Conservation (phyloP, 495 filamentous ascomycete genomes). For the Cryomyces minteri region DNA sequence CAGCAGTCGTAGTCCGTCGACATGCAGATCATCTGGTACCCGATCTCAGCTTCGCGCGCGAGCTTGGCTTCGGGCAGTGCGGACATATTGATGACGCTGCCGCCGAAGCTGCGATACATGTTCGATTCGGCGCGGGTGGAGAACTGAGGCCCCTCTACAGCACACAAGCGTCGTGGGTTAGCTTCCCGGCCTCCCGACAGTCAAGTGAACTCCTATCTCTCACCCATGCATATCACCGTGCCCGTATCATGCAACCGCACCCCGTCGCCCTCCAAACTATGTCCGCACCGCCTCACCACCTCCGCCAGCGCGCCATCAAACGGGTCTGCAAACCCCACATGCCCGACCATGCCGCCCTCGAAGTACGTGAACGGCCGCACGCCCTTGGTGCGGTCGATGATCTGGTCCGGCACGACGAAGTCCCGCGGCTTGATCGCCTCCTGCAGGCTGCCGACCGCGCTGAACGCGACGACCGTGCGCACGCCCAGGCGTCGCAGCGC, state of each 20-base stretch:
- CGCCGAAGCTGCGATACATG: constrained; percentile 85
- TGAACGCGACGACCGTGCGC: constrained; percentile 79
- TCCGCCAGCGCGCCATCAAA: constrained; percentile 65
- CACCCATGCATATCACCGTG: constrained; percentile 80
- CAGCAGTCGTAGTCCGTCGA: constrained; percentile 98
- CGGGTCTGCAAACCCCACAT: constrained; percentile 89
- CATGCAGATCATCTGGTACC: constrained; percentile 98
- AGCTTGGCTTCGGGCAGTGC: constrained; percentile 93
- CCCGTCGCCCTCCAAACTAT: constrained; percentile 58
- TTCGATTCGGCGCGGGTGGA: constrained; percentile 90
- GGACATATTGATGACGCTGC: constrained; percentile 92
- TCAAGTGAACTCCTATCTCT: constrained; percentile 7
- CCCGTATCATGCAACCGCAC: constrained; percentile 62
- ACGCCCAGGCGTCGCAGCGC: constrained; percentile 82
- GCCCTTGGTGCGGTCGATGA: constrained; percentile 96
- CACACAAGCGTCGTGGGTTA: neutral
- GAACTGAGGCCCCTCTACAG: constrained; percentile 79
- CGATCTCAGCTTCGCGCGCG: constrained; percentile 86
- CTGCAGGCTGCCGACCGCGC: constrained; percentile 79
- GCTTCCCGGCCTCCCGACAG: neutral
- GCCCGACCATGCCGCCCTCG: constrained; percentile 79
- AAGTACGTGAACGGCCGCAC: constrained; percentile 79
- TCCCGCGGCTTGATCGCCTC: constrained; percentile 87
- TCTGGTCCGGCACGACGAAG: constrained; percentile 88
- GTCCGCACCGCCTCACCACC: constrained; percentile 53